Evolutionary conservation across 2,329 filamentous ascomycete genomes (phyloP).

Genomic region (Aspergillus pseudoglaucus): DNA sequence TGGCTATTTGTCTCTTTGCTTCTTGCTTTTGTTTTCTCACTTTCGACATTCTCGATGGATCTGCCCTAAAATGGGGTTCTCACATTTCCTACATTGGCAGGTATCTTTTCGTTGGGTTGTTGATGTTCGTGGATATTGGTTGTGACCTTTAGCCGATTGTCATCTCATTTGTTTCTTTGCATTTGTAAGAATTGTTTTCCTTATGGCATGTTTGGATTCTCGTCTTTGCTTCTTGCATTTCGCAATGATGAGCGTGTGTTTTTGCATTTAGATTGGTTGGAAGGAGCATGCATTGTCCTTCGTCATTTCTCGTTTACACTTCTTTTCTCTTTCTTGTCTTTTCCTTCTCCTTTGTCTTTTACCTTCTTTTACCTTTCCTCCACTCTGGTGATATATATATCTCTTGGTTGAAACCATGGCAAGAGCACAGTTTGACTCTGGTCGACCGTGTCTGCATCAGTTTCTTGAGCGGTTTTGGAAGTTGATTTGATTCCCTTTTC

Average conservation of each 20-base stretch:
- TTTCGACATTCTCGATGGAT: background rate
- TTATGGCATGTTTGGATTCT: conserved; percentile 16
- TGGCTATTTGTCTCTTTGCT: background rate
- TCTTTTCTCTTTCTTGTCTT: conserved; percentile 3
- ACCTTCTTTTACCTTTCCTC: conserved; percentile 3
- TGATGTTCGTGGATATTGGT: conserved; percentile 21
- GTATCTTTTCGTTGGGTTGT: conserved; percentile 6
- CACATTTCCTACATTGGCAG: background rate
- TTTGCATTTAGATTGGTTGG: conserved; percentile 26
- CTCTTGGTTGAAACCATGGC: background rate
- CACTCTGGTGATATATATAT: conserved; percentile 8
- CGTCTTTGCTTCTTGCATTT: conserved; percentile 19
- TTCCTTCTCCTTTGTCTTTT: conserved; percentile 5
- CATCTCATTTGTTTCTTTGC: conserved; percentile 13
- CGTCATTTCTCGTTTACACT: conserved; percentile 12
- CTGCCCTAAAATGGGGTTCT: background rate
- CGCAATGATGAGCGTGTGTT: conserved; percentile 20
- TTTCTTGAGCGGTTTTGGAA: conserved; percentile 10
- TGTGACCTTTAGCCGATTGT: conserved; percentile 15
- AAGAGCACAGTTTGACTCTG: background rate
- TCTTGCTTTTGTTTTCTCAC: background rate
- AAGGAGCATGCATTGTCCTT: conserved; percentile 22
- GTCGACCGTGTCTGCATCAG: background rate
- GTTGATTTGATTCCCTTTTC: conserved; percentile 8
- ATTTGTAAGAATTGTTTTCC: conserved; percentile 15